A percentile compares a stretch with the other conserved stretches of the same genome.
These are phyloP conservation scores for Aspergillus sp. DNA, from an alignment of 2,329 filamentous ascomycete species.

Conservation along the genomic window DNA sequence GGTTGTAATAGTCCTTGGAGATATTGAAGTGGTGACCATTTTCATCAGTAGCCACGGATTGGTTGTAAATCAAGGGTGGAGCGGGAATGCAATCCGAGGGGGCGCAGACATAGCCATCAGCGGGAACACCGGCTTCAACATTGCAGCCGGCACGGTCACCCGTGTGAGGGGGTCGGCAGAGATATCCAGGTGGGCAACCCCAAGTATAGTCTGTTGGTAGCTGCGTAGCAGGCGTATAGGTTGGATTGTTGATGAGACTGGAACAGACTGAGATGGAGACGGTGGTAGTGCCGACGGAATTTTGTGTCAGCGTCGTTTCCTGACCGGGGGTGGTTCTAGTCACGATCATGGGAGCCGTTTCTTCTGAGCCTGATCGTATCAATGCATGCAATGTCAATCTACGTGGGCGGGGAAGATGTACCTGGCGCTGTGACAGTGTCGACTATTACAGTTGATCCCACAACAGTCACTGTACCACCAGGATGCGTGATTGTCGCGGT, in stretches of 20 bases:
- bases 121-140: constrained; percentile 32
- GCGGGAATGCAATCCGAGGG: constrained; percentile 32
- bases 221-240: constrained; percentile 19
- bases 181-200: constrained; percentile 38
- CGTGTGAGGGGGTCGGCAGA: constrained; percentile 31
- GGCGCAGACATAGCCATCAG: constrained; percentile 29
- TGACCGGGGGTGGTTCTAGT: too few relatives aligned
- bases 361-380: too few relatives aligned
- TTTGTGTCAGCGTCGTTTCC: too few relatives aligned
- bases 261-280: constrained; percentile 21
- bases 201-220: constrained; percentile 24
- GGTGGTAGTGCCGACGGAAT: constrained; percentile 5
- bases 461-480: too few relatives aligned
- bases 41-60: constrained; percentile 15
- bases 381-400: too few relatives aligned
- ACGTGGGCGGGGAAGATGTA: not conserved
- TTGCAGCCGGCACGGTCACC: constrained; percentile 26
- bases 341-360: too few relatives aligned
- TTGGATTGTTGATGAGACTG: constrained; percentile 22
- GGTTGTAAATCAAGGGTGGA: constrained; percentile 20
- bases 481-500: too few relatives aligned
- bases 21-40: constrained; percentile 3
- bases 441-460: too few relatives aligned
- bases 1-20: too few relatives aligned
- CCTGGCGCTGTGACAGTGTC: constrained; percentile 3